Evolutionary conservation across 306 rosid genomes (phyloP), one percentile per base, ranked within the genome.

Genomic region (Ziziphus jujuba): DNA sequence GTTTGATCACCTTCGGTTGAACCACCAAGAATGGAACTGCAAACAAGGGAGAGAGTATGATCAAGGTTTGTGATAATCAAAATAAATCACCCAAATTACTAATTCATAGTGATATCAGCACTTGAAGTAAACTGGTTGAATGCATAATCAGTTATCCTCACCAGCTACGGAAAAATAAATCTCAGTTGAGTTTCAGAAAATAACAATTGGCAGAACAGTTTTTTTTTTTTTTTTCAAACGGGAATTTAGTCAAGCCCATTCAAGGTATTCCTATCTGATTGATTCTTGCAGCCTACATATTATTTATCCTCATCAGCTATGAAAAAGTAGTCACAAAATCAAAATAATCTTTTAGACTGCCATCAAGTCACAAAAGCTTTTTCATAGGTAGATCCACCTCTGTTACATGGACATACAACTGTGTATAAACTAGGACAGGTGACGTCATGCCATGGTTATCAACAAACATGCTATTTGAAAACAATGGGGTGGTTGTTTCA

Each of bases 1-100:
- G 71, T 63, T 65, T 78, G 77, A 55, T 73, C 72, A 35, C 69
- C 84, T 71, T 90, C 88, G 34, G 84, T 60, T 52, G 73, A 81
- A 70, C 97, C 92, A 77, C 97, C 96, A 67, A 90, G 81, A 84
- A 84, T 84, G 79, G 98, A 73, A 77, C 98, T 93, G 95, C 84
- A 78, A 63, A 53, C 31, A 61, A 64, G 78, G 63, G 9, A 79
- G 56, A 65, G 12, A 54, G 21, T 49, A 61, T 25, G 50, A 25
- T 24, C 40, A 44, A 28, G 49, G 69, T 45, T 40, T 55, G 38
- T 24, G 59, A 75, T 21, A 65, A 66, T 73, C 53, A 69, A 61
- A 71, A 58, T 38, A 43, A 77, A 55, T 31, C 65, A 48, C 51
- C 24, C 65, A 58, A 38, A 73, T 38, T 15, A 60, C 55, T 57